A percentile compares a stretch with the other conserved stretches of the same genome.
phyloP scores from a whole-genome alignment of 306 rosid species.

The Arachis stenosperma region DNA sequence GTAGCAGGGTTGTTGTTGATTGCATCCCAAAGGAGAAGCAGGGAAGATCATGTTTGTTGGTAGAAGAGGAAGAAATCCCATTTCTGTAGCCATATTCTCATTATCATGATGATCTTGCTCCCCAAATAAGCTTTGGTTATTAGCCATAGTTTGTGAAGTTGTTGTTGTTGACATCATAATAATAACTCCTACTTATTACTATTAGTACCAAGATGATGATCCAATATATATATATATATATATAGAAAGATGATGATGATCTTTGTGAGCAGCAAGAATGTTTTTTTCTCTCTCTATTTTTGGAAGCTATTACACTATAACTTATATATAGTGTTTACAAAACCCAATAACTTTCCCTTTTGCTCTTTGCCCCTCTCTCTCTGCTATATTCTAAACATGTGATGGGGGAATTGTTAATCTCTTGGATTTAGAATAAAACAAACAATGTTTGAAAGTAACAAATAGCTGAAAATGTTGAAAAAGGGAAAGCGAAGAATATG shows the following conservation, averaged over 20 bases:
- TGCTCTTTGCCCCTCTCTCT: slow-evolving; percentile 11
- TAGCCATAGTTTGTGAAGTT: slow-evolving; percentile 53
- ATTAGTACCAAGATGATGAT: too few relatives aligned
- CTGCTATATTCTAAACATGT: slow-evolving; percentile 11
- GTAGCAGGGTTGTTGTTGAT: slow-evolving; percentile 40
- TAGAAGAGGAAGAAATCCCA: slow-evolving; percentile 73
- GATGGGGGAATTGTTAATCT: slow-evolving; percentile 20
- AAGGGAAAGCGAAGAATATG: slow-evolving; percentile 27
- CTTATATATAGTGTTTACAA: slow-evolving; percentile 21
- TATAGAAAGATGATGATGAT: slow-evolving; percentile 15
- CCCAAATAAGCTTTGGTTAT: slow-evolving; percentile 63
- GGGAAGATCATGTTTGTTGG: slow-evolving; percentile 60
- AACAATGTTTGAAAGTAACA: slow-evolving; percentile 4
- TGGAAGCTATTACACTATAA: slow-evolving; percentile 7
- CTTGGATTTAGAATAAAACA: neutral
- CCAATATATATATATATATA: neutral
- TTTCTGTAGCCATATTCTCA: slow-evolving; percentile 49
- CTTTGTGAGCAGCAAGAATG: slow-evolving; percentile 24
- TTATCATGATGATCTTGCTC: slow-evolving; percentile 63
- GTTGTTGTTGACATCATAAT: slow-evolving; percentile 47
- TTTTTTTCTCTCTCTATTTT: neutral
- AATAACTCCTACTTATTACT: too few relatives aligned
- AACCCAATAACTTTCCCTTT: slow-evolving; percentile 44
- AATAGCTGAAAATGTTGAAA: slow-evolving; percentile 16
- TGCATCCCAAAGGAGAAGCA: slow-evolving; percentile 52